These are phyloP conservation scores for Fusarium agapanthi DNA, from an alignment of 2,329 filamentous ascomycete genomes.

Conservation along the genomic window DNA sequence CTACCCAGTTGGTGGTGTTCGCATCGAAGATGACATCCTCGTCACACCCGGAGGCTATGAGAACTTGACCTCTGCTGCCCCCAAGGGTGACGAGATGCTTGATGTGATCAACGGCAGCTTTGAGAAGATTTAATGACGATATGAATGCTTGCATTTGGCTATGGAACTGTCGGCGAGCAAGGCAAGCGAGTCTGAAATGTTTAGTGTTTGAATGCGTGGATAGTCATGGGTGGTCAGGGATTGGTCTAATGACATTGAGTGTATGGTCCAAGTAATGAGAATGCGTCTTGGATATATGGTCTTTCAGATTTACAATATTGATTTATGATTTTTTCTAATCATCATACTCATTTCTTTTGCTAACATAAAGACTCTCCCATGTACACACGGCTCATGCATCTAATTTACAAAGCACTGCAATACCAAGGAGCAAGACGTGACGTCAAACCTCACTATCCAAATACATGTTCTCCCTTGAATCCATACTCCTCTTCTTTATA, in stretches of 20 bases:
- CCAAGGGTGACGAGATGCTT: conserved; percentile 78
- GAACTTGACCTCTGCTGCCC: conserved; percentile 78
- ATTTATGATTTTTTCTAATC: conserved; percentile 17
- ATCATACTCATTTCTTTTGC: conserved; percentile 36
- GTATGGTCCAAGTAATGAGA: not conserved
- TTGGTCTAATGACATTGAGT: not conserved
- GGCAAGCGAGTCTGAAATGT: not conserved
- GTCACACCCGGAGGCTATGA: conserved; percentile 82
- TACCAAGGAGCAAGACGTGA: conserved; percentile 3
- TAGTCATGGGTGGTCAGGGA: not conserved
- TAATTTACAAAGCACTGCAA: conserved; percentile 34
- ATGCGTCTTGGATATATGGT: not conserved
- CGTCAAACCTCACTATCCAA: conserved; percentile 22
- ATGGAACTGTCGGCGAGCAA: not conserved
- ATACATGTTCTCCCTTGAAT: conserved; percentile 5
- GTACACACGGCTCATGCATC: conserved; percentile 26
- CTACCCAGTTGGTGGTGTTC: conserved; percentile 84
- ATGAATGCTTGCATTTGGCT: not conserved
- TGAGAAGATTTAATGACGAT: conserved; percentile 33
- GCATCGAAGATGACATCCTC: conserved; percentile 91
- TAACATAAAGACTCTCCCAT: conserved; percentile 27
- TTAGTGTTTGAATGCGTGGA: not conserved
- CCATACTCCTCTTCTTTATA: conserved; percentile 13
- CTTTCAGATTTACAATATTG: not conserved
- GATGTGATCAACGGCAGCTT: conserved; percentile 61